phyloP scores from a whole-genome alignment of 495 filamentous ascomycete genomes.

The Cladorrhinum samala region DNA sequence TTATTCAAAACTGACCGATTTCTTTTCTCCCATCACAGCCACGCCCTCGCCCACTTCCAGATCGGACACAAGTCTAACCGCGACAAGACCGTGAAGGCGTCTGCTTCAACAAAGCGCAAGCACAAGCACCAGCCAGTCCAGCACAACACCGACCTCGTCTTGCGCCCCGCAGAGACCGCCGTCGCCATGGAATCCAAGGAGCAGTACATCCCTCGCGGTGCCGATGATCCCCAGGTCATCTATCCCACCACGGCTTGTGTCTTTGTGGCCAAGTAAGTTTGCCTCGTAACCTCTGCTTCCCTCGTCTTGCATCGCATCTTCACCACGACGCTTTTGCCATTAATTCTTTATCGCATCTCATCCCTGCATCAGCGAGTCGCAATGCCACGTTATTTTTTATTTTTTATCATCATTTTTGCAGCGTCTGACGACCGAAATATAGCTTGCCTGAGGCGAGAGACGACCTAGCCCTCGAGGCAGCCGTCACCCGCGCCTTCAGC shows the following conservation, averaged over 20 bases:
- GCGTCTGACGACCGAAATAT: slow-evolving; percentile 6
- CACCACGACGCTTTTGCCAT: background rate
- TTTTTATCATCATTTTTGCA: background rate
- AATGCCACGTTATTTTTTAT: background rate
- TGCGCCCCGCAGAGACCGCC: no score
- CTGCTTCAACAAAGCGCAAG: no score
- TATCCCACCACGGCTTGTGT: slow-evolving; percentile 52
- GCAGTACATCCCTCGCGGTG: no score
- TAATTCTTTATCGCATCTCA: background rate
- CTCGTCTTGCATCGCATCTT: background rate
- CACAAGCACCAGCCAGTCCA: background rate
- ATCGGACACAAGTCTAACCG: no score
- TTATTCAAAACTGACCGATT: no score
- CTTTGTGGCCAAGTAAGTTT: slow-evolving; percentile 61
- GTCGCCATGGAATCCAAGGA: no score
- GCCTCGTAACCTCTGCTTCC: no score
- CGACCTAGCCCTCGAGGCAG: slow-evolving; percentile 47
- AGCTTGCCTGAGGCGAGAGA: slow-evolving; percentile 38
- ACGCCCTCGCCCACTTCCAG: no score
- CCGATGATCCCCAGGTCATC: slow-evolving; percentile 50
- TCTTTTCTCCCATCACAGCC: no score
- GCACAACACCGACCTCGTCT: no score
- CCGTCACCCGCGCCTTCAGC: slow-evolving; percentile 46
- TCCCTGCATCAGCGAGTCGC: no score
- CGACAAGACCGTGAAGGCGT: no score